Conservation (phyloP, 2,329 filamentous ascomycete species). For the Neonectria neomacrospora region DNA sequence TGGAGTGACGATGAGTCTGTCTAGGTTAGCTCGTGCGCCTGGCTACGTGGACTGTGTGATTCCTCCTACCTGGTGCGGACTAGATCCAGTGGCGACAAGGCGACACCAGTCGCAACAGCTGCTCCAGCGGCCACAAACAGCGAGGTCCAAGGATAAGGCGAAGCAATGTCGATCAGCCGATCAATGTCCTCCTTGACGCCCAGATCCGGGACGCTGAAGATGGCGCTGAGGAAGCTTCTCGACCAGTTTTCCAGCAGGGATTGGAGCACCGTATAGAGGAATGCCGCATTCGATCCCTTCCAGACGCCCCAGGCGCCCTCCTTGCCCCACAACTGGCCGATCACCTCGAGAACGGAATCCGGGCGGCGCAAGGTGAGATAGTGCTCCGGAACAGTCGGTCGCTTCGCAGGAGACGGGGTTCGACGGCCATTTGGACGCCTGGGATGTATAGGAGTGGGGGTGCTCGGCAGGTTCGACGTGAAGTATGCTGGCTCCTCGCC, state of each 20-base stretch:
- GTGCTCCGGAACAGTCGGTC: conserved; percentile 57
- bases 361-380: conserved; percentile 77
- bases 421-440: conserved; percentile 50
- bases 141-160: conserved; percentile 83
- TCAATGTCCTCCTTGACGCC: conserved; percentile 81
- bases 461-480: conserved; percentile 70
- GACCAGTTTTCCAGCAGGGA: conserved; percentile 93
- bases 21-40: conserved; percentile 42
- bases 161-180: conserved; percentile 76
- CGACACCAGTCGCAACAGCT: conserved; percentile 77
- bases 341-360: conserved; percentile 85
- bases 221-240: conserved; percentile 86
- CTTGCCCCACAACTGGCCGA: conserved; percentile 88
- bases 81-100: conserved; percentile 88
- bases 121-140: conserved; percentile 76
- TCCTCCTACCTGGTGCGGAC: conserved; percentile 75
- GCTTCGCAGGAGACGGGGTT: conserved; percentile 48
- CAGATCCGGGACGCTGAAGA: conserved; percentile 89
- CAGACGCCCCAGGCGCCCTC: conserved; percentile 93
- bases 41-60: conserved; percentile 36
- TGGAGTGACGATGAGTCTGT: conserved; percentile 83
- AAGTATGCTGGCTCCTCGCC: conserved; percentile 88
- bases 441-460: conserved; percentile 60
- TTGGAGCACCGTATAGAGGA: conserved; percentile 87
- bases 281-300: conserved; percentile 93